Conservation (phyloP, 495 filamentous ascomycete species). For the Terfezia boudieri region DNA sequence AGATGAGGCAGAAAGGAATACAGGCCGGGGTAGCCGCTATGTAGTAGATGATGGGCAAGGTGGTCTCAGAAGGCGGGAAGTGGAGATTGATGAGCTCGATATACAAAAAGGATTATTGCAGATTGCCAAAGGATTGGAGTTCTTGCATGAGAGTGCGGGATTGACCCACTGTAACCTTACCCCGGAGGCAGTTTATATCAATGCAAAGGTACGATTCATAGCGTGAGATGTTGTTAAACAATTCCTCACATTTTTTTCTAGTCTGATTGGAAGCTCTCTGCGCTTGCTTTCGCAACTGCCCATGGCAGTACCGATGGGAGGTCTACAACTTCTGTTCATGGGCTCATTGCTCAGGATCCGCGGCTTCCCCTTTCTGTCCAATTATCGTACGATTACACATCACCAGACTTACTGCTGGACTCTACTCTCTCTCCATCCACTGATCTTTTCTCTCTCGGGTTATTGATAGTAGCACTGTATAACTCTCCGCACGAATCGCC, state of each 20-base stretch:
- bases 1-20: conserved; percentile 54
- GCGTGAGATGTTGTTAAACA: not conserved
- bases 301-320: not conserved
- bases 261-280: conserved; percentile 97
- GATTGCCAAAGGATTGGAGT: conserved; percentile 82
- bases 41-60: conserved; percentile 64
- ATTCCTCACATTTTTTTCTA: conserved; percentile 14
- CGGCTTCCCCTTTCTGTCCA: conserved; percentile 65
- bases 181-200: conserved; percentile 84
- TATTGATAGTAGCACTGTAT: conserved; percentile 73
- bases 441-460: conserved; percentile 81
- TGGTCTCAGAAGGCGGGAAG: conserved; percentile 46
- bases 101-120: conserved; percentile 91
- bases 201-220: conserved; percentile 47
- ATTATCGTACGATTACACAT: conserved; percentile 75
- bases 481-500: conserved; percentile 81
- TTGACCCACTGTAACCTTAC: conserved; percentile 87
- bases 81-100: conserved; percentile 93
- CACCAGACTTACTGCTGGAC: conserved; percentile 83
- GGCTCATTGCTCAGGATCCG: conserved; percentile 64
- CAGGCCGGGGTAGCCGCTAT: conserved; percentile 48
- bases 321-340: conserved; percentile 44
- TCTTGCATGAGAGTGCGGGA: conserved; percentile 86
- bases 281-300: conserved; percentile 63
- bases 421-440: conserved; percentile 54